Evolutionary conservation across 768 basidiomycete species (phyloP).

Genomic region (Boletus reticuloceps): DNA sequence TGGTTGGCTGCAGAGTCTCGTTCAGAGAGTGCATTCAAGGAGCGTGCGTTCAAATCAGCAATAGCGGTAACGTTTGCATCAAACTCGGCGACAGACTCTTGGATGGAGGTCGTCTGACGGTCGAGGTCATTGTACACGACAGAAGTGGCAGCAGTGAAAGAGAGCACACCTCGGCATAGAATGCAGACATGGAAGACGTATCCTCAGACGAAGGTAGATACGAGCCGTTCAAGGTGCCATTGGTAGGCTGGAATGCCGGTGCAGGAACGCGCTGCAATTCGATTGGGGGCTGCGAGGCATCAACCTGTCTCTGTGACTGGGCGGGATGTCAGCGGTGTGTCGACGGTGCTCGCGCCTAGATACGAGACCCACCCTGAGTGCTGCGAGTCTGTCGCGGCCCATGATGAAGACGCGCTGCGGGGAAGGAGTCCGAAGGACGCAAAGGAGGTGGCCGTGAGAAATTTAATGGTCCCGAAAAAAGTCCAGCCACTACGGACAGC

Average conservation of each 20-base stretch:
- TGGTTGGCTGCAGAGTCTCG: slow-evolving; percentile 38
- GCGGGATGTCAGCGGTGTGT: slow-evolving; percentile 37
- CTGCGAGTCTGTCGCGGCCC: slow-evolving; percentile 75
- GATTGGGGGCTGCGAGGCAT: slow-evolving; percentile 21
- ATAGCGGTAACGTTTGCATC: slow-evolving; percentile 45
- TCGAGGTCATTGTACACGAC: neutral
- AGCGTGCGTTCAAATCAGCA: slow-evolving; percentile 48
- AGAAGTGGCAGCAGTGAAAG: neutral
- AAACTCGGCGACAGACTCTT: slow-evolving; percentile 44
- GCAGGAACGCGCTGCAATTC: slow-evolving; percentile 24
- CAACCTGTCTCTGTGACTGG: slow-evolving; percentile 52
- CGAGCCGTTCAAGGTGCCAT: slow-evolving; percentile 2
- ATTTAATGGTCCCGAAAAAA: neutral
- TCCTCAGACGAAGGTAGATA: slow-evolving; percentile 7
- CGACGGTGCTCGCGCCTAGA: slow-evolving; percentile 35
- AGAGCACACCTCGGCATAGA: slow-evolving; percentile 32
- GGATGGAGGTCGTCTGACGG: slow-evolving; percentile 46
- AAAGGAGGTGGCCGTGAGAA: slow-evolving; percentile 14
- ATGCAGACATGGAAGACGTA: slow-evolving; percentile 29
- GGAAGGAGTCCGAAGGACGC: too few species aligned
- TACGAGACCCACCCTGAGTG: slow-evolving; percentile 66
- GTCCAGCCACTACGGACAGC: neutral
- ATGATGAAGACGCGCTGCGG: slow-evolving; percentile 32
- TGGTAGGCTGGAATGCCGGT: neutral
- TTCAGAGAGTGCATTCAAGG: slow-evolving; percentile 49